Conservation (phyloP, 2,329 filamentous ascomycete species). For the Atkinsonella hypoxylon region DNA sequence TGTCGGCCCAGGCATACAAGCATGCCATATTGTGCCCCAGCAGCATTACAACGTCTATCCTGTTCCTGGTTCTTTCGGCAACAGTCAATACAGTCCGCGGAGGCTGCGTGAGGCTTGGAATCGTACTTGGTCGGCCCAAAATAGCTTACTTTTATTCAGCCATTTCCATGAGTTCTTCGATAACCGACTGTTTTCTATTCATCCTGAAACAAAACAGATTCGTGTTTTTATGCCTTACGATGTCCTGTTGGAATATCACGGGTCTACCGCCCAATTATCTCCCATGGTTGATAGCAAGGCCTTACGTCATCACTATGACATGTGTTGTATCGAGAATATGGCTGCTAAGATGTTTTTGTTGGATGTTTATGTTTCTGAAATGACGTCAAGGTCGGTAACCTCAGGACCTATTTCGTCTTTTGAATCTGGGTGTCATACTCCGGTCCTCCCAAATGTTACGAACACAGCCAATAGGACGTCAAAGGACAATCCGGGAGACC, state of each 20-base stretch:
- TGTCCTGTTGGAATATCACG: background rate
- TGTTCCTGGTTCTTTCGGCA: background rate
- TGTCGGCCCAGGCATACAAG: constrained; percentile 2
- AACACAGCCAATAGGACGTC: no score
- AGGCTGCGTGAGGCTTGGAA: constrained; percentile 1
- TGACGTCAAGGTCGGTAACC: no score
- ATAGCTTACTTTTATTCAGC: background rate
- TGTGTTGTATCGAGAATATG: background rate
- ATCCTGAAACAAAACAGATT: background rate
- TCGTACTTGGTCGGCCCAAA: constrained; percentile 1
- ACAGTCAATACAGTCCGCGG: background rate
- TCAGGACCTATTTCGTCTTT: no score
- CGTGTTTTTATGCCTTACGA: background rate
- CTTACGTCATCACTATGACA: background rate
- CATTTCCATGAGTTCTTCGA: background rate
- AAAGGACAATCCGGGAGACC: no score
- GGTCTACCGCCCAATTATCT: background rate
- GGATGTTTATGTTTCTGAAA: no score
- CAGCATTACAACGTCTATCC: constrained; percentile 5
- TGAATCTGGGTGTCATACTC: no score
- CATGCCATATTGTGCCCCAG: constrained; percentile 4
- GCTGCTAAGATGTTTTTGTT: background rate
- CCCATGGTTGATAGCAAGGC: background rate
- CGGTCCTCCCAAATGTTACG: no score
- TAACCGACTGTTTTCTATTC: background rate